These are phyloP conservation scores for Phyllostachys edulis DNA, from an alignment of 176 grass and related monocot genomes.

Conservation along the genomic window DNA sequence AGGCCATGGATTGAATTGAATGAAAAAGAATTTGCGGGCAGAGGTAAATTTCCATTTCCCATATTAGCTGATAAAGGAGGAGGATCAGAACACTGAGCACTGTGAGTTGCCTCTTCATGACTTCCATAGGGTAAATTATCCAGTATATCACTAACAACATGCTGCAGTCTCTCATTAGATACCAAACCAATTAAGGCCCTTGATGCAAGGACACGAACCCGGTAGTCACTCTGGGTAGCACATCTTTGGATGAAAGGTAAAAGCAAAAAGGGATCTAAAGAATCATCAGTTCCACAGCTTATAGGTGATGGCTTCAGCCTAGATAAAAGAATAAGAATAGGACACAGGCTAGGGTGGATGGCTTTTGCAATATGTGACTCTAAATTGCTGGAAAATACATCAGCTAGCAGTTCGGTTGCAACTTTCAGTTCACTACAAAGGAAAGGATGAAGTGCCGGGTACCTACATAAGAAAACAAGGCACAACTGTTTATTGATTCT, in stretches of 20 bases:
- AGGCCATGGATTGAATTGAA: conserved; percentile 94
- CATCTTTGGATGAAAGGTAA: conserved; percentile 87
- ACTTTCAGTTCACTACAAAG: conserved; percentile 69
- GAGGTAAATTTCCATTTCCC: conserved; percentile 40
- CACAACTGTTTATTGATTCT: background rate
- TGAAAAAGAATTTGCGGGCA: conserved; percentile 25
- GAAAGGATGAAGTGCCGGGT: conserved; percentile 90
- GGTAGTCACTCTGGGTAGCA: conserved; percentile 87
- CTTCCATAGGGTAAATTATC: conserved; percentile 57
- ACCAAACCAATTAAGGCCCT: conserved; percentile 84
- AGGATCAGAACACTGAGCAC: conserved; percentile 22
- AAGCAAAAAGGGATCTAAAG: conserved; percentile 87
- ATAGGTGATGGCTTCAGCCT: conserved; percentile 84
- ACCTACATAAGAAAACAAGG: conserved; percentile 61
- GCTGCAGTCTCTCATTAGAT: conserved; percentile 77
- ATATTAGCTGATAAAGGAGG: conserved; percentile 28
- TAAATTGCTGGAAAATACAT: conserved; percentile 47
- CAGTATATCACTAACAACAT: conserved; percentile 60
- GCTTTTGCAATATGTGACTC: conserved; percentile 75
- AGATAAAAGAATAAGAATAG: conserved; percentile 94
- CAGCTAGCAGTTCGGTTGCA: conserved; percentile 62
- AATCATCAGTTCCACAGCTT: conserved; percentile 68
- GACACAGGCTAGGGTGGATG: conserved; percentile 93
- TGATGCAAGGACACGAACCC: conserved; percentile 84
- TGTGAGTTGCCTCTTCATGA: conserved; percentile 17